phyloP scores from a whole-genome alignment of 495 filamentous ascomycete species.

The Staphylotrichum tortipilum region DNA sequence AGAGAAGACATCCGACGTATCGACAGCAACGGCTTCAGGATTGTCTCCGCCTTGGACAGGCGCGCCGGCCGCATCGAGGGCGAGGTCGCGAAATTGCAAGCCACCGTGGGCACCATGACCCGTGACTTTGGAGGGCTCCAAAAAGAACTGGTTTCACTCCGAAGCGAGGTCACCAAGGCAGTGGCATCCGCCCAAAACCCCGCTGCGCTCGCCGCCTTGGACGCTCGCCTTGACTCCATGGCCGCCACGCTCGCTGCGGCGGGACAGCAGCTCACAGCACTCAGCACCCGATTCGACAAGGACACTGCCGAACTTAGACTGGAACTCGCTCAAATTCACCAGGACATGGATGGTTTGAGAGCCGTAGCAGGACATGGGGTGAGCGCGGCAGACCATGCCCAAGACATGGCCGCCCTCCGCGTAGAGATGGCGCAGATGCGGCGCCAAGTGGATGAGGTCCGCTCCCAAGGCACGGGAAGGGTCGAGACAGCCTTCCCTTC shows the following conservation, averaged over 20 bases:
- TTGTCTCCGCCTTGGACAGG: slow-evolving; percentile 26
- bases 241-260: neutral
- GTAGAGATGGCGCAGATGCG: slow-evolving; percentile 18
- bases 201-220: slow-evolving; percentile 8
- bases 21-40: slow-evolving; percentile 24
- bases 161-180: slow-evolving; percentile 13
- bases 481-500: slow-evolving; percentile 16
- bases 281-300: neutral
- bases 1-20: slow-evolving; percentile 27
- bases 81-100: slow-evolving; percentile 19
- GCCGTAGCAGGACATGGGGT: neutral
- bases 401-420: slow-evolving; percentile 13
- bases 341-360: slow-evolving; percentile 6
- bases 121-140: slow-evolving; percentile 10
- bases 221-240: slow-evolving; percentile 9
- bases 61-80: slow-evolving; percentile 19
- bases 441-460: slow-evolving; percentile 21
- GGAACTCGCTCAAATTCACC: neutral
- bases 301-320: neutral
- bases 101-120: slow-evolving; percentile 7
- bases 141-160: slow-evolving; percentile 17
- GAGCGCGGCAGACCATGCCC: neutral
- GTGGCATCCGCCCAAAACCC: slow-evolving; percentile 6
- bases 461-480: slow-evolving; percentile 4
- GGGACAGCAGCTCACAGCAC: neutral